Evolutionary conservation across 306 rosid genomes (phyloP).

Genomic region (Prosopis cineraria): DNA sequence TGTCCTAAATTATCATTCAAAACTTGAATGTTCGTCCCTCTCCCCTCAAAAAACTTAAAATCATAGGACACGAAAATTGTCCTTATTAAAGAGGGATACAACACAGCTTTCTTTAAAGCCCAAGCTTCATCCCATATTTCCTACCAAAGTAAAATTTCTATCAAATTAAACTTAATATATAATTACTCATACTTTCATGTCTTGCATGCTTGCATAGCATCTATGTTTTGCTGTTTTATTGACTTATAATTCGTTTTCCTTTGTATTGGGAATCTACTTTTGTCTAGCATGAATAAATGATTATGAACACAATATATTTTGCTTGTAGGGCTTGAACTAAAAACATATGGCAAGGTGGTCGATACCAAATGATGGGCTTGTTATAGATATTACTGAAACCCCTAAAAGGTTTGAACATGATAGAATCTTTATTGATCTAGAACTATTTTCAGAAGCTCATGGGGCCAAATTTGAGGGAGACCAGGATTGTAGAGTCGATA

Average conservation of each 20-base stretch:
- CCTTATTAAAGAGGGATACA: background rate
- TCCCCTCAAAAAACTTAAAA: no score
- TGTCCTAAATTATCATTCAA: no score
- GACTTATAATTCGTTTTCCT: background rate
- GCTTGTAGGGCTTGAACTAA: constrained; percentile 54
- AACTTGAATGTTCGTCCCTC: no score
- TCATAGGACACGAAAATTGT: constrained; percentile 38
- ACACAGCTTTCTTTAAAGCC: constrained; percentile 24
- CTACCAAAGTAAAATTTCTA: constrained; percentile 43
- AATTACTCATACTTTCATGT: background rate
- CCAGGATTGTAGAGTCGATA: background rate
- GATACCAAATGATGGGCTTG: constrained; percentile 33
- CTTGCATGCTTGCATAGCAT: background rate
- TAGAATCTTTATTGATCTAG: constrained; percentile 32
- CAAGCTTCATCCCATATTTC: constrained; percentile 45
- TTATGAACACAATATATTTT: background rate
- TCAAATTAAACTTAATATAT: constrained; percentile 27
- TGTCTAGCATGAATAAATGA: constrained; percentile 1
- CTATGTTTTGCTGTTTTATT: background rate
- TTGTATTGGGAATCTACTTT: background rate
- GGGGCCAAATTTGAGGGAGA: background rate
- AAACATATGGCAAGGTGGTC: constrained; percentile 60
- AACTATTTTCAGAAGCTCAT: constrained; percentile 20
- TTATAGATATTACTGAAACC: constrained; percentile 26
- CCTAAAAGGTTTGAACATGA: constrained; percentile 13